These are phyloP conservation scores for Barnettozyma populi DNA, from an alignment of 805 yeast genomes.

Conservation along the genomic window DNA sequence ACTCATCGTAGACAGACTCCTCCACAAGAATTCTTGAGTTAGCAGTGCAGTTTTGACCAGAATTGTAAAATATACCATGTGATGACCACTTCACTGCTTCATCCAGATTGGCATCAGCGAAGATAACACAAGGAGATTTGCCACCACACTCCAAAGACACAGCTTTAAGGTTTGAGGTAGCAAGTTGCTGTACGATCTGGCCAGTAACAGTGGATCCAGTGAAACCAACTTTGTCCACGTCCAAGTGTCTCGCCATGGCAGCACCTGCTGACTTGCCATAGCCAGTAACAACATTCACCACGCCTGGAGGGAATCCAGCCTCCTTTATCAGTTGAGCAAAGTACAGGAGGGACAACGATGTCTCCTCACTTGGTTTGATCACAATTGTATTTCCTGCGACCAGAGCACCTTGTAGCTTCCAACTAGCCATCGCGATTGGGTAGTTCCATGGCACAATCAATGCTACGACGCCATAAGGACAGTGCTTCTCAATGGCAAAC, in stretches of 20 bases:
- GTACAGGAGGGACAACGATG: slow-evolving; percentile 66
- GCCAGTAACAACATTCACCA: slow-evolving; percentile 67
- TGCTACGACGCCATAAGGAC: slow-evolving; percentile 77
- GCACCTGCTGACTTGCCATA: slow-evolving; percentile 67
- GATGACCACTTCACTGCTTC: slow-evolving; percentile 68
- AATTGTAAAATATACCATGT: slow-evolving; percentile 56
- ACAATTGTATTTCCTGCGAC: slow-evolving; percentile 73
- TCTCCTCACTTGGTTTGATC: slow-evolving; percentile 69
- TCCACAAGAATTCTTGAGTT: slow-evolving; percentile 59
- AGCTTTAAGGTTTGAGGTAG: slow-evolving; percentile 55
- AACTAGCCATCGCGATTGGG: slow-evolving; percentile 73
- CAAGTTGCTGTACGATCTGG: slow-evolving; percentile 53
- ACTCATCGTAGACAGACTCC: slow-evolving; percentile 49
- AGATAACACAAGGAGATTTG: slow-evolving; percentile 58
- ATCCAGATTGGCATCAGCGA: slow-evolving; percentile 58
- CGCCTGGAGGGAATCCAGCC: slow-evolving; percentile 78
- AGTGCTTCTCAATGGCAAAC: slow-evolving; percentile 60
- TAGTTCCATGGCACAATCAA: slow-evolving; percentile 84
- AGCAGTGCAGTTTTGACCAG: slow-evolving; percentile 67
- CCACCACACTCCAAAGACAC: slow-evolving; percentile 73
- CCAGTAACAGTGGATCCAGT: slow-evolving; percentile 70
- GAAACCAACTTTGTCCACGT: slow-evolving; percentile 54
- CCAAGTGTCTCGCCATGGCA: slow-evolving; percentile 55
- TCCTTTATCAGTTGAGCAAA: slow-evolving; percentile 56
- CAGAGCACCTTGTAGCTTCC: slow-evolving; percentile 75